Percentiles rank a stretch among this genome's conserved stretches.
Conservation (phyloP, 1,284 basidiomycete genomes). For the Acaromyces ingoldii region DNA sequence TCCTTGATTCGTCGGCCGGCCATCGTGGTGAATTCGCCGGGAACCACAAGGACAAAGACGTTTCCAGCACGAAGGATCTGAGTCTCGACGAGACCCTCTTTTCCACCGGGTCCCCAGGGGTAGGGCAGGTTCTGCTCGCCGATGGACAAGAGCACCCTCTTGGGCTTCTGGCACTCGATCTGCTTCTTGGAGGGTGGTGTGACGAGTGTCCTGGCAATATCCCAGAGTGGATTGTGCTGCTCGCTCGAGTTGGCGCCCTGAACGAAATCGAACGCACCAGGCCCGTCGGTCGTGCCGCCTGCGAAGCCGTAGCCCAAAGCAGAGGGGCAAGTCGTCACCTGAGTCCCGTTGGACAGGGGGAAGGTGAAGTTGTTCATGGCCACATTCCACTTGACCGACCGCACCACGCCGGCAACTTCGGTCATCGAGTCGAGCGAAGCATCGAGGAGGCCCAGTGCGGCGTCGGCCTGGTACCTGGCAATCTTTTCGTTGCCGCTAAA, state of each 20-base stretch:
- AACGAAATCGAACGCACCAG: slow-evolving; percentile 73
- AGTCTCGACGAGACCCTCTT: slow-evolving; percentile 61
- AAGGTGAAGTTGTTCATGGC: slow-evolving; percentile 66
- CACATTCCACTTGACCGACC: slow-evolving; percentile 53
- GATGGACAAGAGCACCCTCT: slow-evolving; percentile 62
- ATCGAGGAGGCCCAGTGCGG: slow-evolving; percentile 24
- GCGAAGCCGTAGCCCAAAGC: slow-evolving; percentile 58
- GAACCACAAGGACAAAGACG: slow-evolving; percentile 70
- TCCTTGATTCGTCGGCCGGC: slow-evolving; percentile 58
- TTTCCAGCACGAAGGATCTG: slow-evolving; percentile 76
- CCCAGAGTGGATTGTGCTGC: slow-evolving; percentile 72
- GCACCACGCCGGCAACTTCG: slow-evolving; percentile 19
- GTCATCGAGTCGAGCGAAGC: slow-evolving; percentile 6
- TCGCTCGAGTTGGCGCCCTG: slow-evolving; percentile 67
- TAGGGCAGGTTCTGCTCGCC: slow-evolving; percentile 58
- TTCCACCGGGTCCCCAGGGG: slow-evolving; percentile 64
- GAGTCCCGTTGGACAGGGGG: slow-evolving; percentile 63
- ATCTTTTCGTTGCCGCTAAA: slow-evolving; percentile 39
- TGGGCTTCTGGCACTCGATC: slow-evolving; percentile 69
- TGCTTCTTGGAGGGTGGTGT: slow-evolving; percentile 65
- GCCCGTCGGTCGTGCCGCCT: slow-evolving; percentile 74
- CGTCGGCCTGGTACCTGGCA: slow-evolving; percentile 32
- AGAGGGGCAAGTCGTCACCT: slow-evolving; percentile 68
- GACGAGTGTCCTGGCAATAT: slow-evolving; percentile 62
- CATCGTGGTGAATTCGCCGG: slow-evolving; percentile 65